Conservation (phyloP, 2,329 filamentous ascomycete species). For the Neonectria faginata region DNA sequence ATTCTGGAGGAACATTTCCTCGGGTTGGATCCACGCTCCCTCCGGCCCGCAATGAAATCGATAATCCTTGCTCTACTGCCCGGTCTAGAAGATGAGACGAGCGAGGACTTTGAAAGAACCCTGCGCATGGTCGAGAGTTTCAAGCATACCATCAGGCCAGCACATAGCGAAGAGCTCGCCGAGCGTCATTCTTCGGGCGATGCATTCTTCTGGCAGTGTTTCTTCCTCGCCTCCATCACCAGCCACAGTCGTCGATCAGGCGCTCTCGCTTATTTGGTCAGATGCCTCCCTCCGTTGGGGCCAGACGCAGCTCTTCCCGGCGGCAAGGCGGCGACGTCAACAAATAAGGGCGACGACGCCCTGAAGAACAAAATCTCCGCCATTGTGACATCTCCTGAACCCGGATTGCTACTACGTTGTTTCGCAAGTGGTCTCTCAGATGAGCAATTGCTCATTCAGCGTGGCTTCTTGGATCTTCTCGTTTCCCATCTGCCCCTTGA, state of each 20-base stretch:
- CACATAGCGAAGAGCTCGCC: conserved; percentile 62
- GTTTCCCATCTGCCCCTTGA: conserved; percentile 90
- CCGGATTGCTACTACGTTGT: conserved; percentile 87
- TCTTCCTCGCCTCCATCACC: conserved; percentile 93
- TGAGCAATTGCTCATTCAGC: conserved; percentile 89
- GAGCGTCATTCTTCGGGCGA: conserved; percentile 71
- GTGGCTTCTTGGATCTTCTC: conserved; percentile 91
- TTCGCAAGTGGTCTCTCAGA: conserved; percentile 92
- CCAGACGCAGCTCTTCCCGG: conserved; percentile 17
- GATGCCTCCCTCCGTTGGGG: conserved; percentile 72
- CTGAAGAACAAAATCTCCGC: conserved; percentile 66
- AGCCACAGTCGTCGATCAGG: conserved; percentile 86
- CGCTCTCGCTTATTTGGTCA: conserved; percentile 85
- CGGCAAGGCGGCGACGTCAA: conserved; percentile 29
- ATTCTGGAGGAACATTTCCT: conserved; percentile 86
- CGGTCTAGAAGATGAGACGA: conserved; percentile 94
- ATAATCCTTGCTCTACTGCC: conserved; percentile 90
- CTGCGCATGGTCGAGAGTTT: conserved; percentile 82
- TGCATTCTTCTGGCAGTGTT: conserved; percentile 98
- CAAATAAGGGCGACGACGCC: conserved; percentile 31
- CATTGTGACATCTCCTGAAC: conserved; percentile 88
- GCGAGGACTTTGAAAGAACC: conserved; percentile 95
- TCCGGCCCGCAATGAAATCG: conserved; percentile 90
- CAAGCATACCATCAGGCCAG: conserved; percentile 73
- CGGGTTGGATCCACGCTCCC: conserved; percentile 73